A percentile compares a stretch with the other conserved stretches of the same genome.
phyloP scores from a whole-genome alignment of 805 yeast genomes.

The Nakazawaea sp. region DNA sequence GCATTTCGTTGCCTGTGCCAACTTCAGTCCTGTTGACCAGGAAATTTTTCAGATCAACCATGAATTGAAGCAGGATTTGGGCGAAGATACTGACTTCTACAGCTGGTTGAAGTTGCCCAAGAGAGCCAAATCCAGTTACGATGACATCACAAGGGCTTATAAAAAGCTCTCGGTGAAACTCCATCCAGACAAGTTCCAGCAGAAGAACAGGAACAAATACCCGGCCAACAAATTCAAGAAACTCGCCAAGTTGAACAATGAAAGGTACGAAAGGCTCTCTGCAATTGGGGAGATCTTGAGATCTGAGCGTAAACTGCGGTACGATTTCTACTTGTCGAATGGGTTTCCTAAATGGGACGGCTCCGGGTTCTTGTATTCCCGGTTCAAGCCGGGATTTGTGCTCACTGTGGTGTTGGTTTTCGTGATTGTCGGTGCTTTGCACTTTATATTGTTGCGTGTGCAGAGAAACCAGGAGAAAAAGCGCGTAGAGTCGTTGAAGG shows the following conservation, averaged over 20 bases:
- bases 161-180: constrained; percentile 61
- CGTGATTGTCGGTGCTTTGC: constrained; percentile 46
- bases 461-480: constrained; percentile 50
- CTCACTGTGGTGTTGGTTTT: constrained; percentile 45
- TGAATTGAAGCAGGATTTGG: constrained; percentile 56
- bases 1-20: constrained; percentile 3
- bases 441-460: constrained; percentile 47
- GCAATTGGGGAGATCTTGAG: constrained; percentile 69
- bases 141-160: constrained; percentile 59
- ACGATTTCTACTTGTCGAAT: constrained; percentile 73
- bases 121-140: constrained; percentile 33
- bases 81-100: constrained; percentile 58
- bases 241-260: constrained; percentile 45
- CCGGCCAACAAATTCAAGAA: constrained; percentile 17
- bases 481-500: constrained; percentile 44
- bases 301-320: constrained; percentile 55
- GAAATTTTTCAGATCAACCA: constrained; percentile 75
- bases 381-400: constrained; percentile 61
- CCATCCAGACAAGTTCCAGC: constrained; percentile 78
- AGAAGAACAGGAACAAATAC: constrained; percentile 24
- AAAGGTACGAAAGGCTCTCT: constrained; percentile 72
- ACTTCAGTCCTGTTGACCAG: constrained; percentile 49
- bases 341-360: constrained; percentile 87
- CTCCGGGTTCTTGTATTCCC: constrained; percentile 54
- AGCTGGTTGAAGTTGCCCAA: constrained; percentile 49